These are phyloP conservation scores for Micractinium sp. DNA, from an alignment of 139 green algal genomes.

Conservation along the genomic window DNA sequence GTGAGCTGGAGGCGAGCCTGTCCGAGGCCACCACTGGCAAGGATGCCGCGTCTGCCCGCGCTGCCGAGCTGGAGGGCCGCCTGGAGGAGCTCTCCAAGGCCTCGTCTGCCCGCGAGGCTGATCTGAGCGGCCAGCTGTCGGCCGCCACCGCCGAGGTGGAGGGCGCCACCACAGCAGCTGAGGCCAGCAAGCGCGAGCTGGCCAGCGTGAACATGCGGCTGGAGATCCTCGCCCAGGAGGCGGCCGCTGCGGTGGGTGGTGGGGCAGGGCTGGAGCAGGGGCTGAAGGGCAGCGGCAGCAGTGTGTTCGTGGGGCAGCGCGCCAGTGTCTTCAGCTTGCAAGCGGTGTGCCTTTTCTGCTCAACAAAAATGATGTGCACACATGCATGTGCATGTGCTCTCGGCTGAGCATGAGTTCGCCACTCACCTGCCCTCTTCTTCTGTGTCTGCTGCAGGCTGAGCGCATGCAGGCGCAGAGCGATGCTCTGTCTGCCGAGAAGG, in stretches of 20 bases:
- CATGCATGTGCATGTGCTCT: background rate
- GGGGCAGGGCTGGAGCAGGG: background rate
- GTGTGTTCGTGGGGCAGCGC: too few relatives aligned
- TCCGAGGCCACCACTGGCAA: background rate
- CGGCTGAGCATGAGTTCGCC: background rate
- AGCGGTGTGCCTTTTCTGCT: too few relatives aligned
- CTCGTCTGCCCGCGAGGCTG: conserved; percentile 8
- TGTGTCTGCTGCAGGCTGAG: background rate
- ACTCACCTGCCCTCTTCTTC: background rate
- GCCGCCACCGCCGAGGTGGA: background rate
- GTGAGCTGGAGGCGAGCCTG: conserved; percentile 15
- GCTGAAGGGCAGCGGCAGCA: too few relatives aligned
- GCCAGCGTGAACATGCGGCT: conserved; percentile 32
- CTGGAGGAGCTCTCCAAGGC: background rate
- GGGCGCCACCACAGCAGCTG: background rate
- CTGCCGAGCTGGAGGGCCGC: background rate
- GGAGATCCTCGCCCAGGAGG: conserved; percentile 23
- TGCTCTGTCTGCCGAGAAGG: background rate
- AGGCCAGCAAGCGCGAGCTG: conserved; percentile 20
- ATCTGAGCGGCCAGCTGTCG: conserved; percentile 5
- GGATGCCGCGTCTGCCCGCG: background rate
- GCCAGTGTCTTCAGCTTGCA: too few relatives aligned
- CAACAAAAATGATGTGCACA: too few relatives aligned
- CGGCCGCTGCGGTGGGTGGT: background rate
- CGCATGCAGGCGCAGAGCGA: conserved; percentile 7